These are phyloP conservation scores for Populus alba DNA, from an alignment of 345 rosid species.

Conservation along the genomic window DNA sequence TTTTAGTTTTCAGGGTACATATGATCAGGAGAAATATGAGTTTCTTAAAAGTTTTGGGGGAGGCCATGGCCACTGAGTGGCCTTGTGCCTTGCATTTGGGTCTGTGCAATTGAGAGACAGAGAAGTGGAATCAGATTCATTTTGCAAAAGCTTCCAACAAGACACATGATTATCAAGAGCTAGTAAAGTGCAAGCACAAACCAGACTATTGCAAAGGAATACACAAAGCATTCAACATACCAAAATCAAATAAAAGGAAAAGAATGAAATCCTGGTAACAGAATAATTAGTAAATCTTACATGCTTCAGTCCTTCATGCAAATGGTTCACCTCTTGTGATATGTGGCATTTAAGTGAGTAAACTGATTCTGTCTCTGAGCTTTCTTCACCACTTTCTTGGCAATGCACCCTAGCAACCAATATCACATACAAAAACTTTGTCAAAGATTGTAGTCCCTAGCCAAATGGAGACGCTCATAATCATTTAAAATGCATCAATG, in stretches of 20 bases:
- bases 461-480: not conserved
- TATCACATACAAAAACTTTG: not conserved
- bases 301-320: conserved; percentile 96
- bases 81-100: not conserved
- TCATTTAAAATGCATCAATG: not conserved
- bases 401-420: conserved; percentile 59
- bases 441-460: not conserved
- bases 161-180: not conserved
- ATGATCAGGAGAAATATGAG: not conserved
- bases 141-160: not conserved
- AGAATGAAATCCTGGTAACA: not conserved
- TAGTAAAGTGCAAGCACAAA: not conserved
- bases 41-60: not conserved
- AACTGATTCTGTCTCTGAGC: conserved; percentile 75
- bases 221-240: not conserved
- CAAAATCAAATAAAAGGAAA: not conserved
- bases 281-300: conserved; percentile 42
- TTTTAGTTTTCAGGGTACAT: not conserved
- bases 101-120: not conserved
- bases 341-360: conserved; percentile 96
- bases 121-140: not conserved
- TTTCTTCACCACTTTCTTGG: conserved; percentile 90
- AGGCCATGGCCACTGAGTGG: not conserved
- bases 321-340: conserved; percentile 96
- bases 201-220: not conserved